Percentiles rank a stretch among this genome's conserved stretches.
Evolutionary conservation across 2,329 filamentous ascomycete species (phyloP).

Genomic region (Diplodia corticola): DNA sequence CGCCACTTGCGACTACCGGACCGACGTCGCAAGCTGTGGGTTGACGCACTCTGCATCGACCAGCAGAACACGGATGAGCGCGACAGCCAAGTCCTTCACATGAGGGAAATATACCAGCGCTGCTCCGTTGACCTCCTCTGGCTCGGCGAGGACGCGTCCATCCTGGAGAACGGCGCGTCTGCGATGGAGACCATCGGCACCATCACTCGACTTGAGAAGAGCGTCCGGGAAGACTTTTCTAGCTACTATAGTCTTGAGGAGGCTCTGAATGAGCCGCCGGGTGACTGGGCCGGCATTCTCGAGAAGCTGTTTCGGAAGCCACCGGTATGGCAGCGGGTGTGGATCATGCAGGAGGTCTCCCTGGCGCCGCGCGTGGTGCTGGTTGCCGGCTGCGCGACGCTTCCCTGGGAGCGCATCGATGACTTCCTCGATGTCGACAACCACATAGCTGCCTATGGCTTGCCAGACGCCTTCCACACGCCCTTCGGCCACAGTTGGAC

Average conservation of each 20-base stretch:
- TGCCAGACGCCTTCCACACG: background rate
- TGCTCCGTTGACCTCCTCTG: constrained; percentile 14
- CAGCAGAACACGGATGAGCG: constrained; percentile 21
- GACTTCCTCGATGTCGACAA: constrained; percentile 8
- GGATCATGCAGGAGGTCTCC: constrained; percentile 20
- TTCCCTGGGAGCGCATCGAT: constrained; percentile 8
- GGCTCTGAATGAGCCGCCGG: too few relatives aligned
- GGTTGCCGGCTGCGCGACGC: background rate
- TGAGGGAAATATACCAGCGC: constrained; percentile 22
- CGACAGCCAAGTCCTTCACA: constrained; percentile 21
- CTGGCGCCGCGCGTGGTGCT: constrained; percentile 3
- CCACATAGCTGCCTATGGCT: background rate
- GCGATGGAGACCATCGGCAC: constrained; percentile 28
- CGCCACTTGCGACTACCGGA: constrained; percentile 16
- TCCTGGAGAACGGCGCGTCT: constrained; percentile 21
- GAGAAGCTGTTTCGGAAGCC: background rate
- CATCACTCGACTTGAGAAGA: constrained; percentile 23
- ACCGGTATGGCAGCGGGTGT: background rate
- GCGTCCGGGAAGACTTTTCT: background rate
- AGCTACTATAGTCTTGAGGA: background rate
- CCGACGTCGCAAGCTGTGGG: constrained; percentile 25
- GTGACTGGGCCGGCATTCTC: background rate
- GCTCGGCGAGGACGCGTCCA: constrained; percentile 2
- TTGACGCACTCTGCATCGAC: constrained; percentile 26
- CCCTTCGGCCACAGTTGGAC: background rate